Evolutionary conservation across 2,329 filamentous ascomycete species (phyloP), one percentile per base, ranked within the genome.

Genomic region (Cladorrhinum sp.): DNA sequence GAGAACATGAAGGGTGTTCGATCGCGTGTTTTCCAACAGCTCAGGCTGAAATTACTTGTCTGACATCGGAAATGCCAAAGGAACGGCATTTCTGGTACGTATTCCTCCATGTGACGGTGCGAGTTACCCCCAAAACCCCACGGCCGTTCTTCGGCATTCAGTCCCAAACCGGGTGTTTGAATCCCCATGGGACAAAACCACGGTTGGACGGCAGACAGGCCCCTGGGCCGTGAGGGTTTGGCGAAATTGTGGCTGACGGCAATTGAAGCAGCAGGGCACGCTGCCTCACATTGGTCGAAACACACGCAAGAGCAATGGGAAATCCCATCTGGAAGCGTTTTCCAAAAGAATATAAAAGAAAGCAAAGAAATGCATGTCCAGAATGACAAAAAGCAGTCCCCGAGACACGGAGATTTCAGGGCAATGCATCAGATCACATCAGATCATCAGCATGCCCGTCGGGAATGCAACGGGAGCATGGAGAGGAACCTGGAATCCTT

Each of bases 101-200:
- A 24, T 50, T 10, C 8, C 9, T 16, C 5, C 18, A 20, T 50
- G 49, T 25, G 49, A 23, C 24, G 3, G 20, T 50, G 12, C 2
- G 24, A 50, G 12, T 6, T 23, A 3, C 36, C 50, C 27, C 48
- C 22, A 51, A 57, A 54, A 25, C 24, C 24, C 25, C 25, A 20
- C 62, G 62, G 62, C 58, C 60, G 60, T 62, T 64, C 60, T 49
- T 64, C 62, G 62, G 62, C 36, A 41, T 52, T 13, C 50, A 13
- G 20, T n/a, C 12, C 38, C 49, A 55, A 60, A 55, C 49, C 58
- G 56, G 57, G 59, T 52, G 62, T 58, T 52, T 59, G 56, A 23
- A 29, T 20, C 48, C 23, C 22, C 32, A 53, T 29, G 32, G 56
- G 25, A 38, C 27, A 22, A 7, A 20, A 18, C 13, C 49, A 41